Base-by-base conservation (phyloP, 352 stramenopile genomes). In the Ophiocytium majus region DNA sequence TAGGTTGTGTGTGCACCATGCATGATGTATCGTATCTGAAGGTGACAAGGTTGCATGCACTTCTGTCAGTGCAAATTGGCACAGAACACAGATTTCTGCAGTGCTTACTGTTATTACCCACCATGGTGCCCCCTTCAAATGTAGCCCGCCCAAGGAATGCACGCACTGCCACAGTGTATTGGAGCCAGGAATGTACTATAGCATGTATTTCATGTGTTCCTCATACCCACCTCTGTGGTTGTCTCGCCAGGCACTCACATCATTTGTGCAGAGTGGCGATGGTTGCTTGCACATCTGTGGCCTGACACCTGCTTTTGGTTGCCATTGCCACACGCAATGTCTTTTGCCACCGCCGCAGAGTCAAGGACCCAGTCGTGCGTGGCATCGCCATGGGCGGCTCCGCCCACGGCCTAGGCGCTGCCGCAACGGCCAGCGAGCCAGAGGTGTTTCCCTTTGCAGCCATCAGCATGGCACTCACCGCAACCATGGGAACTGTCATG, bases 401-500 rank as follows among this genome's bases (percentile, higher is more conserved):
- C 33, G 90, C 91, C 23, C 92, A 94, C 84, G 92, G 92, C 23
- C 86, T 95, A 19, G 92, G 92, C n/a, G 93, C 91, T 1, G 92
- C 92, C 19, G 91, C 90, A 10, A 92, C 94, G 87, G 86, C 91
- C 23, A 92, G 93, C 81, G 92, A 95, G 86, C 89, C 92, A 35
- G 91, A 93, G 71, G 91, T 92, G 1, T 94, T 94, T 85, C 91
- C 92, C 0, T 94, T 95, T 86, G 87, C 92, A 23, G 92, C 92
- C 1, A 93, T 95, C 83, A 82, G 85, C 32, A 94, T 95, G 92
- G 92, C 91, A 23, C 85, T 94, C 1, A 90, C 86, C 32, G 88
- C 86, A 17, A 86, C 85, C 14, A 79, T 88, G 35, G 89, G 63
- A 37, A 91, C 88, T 50, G 81, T 90, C 63, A 79, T 91, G 36